A percentile compares a stretch with the other conserved stretches of the same genome.
These are phyloP conservation scores for Yarrowia osloensis DNA, from an alignment of 805 yeast genomes.

Conservation along the genomic window DNA sequence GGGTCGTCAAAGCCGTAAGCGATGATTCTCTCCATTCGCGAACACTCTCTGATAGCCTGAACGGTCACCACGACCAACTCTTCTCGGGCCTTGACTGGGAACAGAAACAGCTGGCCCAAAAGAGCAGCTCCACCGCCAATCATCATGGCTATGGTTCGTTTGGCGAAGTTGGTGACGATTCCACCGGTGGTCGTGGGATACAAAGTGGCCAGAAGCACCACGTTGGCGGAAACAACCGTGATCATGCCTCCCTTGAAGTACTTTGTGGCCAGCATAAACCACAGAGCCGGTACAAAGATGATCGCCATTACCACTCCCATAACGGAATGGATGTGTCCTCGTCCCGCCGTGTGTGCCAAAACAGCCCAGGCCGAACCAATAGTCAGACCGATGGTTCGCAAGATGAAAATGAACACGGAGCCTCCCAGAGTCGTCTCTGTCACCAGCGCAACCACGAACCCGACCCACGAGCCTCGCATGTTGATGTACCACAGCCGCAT, in stretches of 20 bases:
- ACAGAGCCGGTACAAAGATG: slow-evolving; percentile 52
- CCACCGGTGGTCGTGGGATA: slow-evolving; percentile 47
- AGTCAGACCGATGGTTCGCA: slow-evolving; percentile 52
- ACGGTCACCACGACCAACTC: slow-evolving; percentile 49
- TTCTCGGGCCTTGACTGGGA: slow-evolving; percentile 53
- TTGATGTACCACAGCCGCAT: slow-evolving; percentile 53
- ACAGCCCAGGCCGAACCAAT: slow-evolving; percentile 55
- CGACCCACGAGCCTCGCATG: slow-evolving; percentile 55
- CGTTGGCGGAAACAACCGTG: slow-evolving; percentile 50
- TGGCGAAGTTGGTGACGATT: slow-evolving; percentile 50
- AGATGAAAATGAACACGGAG: slow-evolving; percentile 51
- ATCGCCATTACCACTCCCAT: slow-evolving; percentile 48
- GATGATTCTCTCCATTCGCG: slow-evolving; percentile 45
- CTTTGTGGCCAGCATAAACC: slow-evolving; percentile 50
- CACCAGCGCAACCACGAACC: slow-evolving; percentile 54
- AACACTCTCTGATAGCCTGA: slow-evolving; percentile 46
- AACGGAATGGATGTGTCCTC: slow-evolving; percentile 42
- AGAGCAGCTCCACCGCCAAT: slow-evolving; percentile 54
- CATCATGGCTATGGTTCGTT: slow-evolving; percentile 53
- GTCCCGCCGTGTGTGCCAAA: slow-evolving; percentile 50
- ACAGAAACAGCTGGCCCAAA: slow-evolving; percentile 49
- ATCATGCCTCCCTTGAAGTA: slow-evolving; percentile 56
- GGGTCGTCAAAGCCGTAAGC: slow-evolving; percentile 48
- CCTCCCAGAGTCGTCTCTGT: slow-evolving; percentile 56
- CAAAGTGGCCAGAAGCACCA: slow-evolving; percentile 51